phyloP scores from a whole-genome alignment of 441 rosid species.

The Viola pubescens region DNA sequence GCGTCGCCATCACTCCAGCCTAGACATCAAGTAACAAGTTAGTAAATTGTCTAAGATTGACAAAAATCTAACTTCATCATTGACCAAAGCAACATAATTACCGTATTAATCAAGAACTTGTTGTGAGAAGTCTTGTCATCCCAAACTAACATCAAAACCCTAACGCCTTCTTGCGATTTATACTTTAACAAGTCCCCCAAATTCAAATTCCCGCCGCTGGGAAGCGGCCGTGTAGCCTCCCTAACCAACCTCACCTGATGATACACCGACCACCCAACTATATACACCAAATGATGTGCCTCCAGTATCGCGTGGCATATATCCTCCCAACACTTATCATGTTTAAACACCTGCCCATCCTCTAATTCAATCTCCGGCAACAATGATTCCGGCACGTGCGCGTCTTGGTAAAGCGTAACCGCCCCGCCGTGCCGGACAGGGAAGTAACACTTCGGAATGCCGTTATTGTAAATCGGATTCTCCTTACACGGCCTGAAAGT shows the following conservation, averaged over 20 bases:
- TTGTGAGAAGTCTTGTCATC: slow-evolving; percentile 80
- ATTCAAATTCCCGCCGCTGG: slow-evolving; percentile 50
- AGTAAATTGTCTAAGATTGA: no score
- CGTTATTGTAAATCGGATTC: slow-evolving; percentile 33
- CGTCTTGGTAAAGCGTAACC: slow-evolving; percentile 72
- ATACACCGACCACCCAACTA: slow-evolving; percentile 71
- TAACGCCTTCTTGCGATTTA: slow-evolving; percentile 76
- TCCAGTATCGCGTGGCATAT: slow-evolving; percentile 70
- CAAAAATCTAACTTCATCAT: no score
- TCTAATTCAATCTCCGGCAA: slow-evolving; percentile 57
- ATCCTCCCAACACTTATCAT: slow-evolving; percentile 77
- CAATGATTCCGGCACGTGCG: slow-evolving; percentile 42
- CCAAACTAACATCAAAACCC: slow-evolving; percentile 76
- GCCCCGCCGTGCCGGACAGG: slow-evolving; percentile 53
- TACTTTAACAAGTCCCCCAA: slow-evolving; percentile 74
- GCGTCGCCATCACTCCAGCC: slow-evolving; percentile 85
- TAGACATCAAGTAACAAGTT: slow-evolving; percentile 18
- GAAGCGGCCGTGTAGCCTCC: slow-evolving; percentile 50
- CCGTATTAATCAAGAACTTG: slow-evolving; percentile 67
- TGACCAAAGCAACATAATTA: slow-evolving; percentile 11
- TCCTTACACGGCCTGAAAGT: slow-evolving; percentile 41
- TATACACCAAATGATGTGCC: slow-evolving; percentile 75
- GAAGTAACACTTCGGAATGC: slow-evolving; percentile 57
- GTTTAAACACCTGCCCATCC: slow-evolving; percentile 34
- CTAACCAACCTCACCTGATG: slow-evolving; percentile 62